Percentiles rank a stretch among this genome's conserved stretches.
phyloP scores from a whole-genome alignment of 164 flowering plant genomes.

The Aristolochia californica region DNA sequence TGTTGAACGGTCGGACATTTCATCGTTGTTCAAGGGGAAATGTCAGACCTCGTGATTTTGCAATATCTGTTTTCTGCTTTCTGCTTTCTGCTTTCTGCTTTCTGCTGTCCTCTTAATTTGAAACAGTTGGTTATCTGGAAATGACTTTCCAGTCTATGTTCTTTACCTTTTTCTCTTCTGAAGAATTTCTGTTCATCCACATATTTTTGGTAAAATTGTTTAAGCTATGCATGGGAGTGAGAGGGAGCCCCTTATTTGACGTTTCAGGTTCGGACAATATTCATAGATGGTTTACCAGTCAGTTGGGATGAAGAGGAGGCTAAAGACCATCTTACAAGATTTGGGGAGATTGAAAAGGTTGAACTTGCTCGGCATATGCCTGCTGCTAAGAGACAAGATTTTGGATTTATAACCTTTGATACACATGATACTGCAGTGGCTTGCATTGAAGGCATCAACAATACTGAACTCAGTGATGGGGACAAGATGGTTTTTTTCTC shows the following conservation, averaged over 20 bases:
- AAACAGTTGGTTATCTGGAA: too few relatives aligned
- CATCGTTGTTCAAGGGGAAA: too few relatives aligned
- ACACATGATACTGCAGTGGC: constrained; percentile 82
- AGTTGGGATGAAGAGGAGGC: constrained; percentile 95
- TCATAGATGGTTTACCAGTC: constrained; percentile 78
- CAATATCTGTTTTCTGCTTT: too few relatives aligned
- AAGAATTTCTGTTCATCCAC: too few relatives aligned
- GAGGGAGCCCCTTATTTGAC: not conserved
- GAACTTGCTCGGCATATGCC: constrained; percentile 97
- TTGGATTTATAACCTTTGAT: constrained; percentile 85
- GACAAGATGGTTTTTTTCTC: constrained; percentile 52
- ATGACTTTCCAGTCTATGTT: too few relatives aligned
- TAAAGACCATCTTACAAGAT: constrained; percentile 48
- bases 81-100: too few relatives aligned
- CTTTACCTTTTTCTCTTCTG: too few relatives aligned
- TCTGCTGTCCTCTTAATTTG: too few relatives aligned
- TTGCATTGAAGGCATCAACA: constrained; percentile 81
- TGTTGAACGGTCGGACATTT: too few relatives aligned
- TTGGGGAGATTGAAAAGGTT: constrained; percentile 75
- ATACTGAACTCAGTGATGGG: constrained; percentile 80
- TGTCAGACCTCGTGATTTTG: too few relatives aligned
- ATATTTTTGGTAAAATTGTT: not conserved
- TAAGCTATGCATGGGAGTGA: not conserved
- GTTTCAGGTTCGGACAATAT: constrained; percentile 73
- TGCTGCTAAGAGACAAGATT: constrained; percentile 87